Base-by-base conservation (phyloP, 164 flowering plant species). In the Stephania japonica region DNA sequence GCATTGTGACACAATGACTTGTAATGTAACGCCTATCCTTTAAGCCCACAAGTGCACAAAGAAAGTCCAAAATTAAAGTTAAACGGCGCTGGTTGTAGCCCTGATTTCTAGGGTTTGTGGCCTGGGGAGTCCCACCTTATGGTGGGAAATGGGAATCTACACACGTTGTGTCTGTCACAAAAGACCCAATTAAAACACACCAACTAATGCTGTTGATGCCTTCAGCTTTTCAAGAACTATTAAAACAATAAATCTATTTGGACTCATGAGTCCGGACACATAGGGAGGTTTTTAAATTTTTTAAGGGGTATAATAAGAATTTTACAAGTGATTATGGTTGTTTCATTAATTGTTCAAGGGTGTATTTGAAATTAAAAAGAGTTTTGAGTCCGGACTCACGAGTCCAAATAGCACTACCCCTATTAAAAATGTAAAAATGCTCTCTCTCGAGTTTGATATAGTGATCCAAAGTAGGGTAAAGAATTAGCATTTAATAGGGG, bases 81-180 rank as follows among this genome's bases (percentile, higher is more conserved):
- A 80, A 81, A 75, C 84, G 86, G 86, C 86, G 84, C 82, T 47
- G 81, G 68, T 44, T 18, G 25, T 44, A 21, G 68, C 74, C 70
- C 85, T 71, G 61, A 80, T 67, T 77, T 82, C 73, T 67, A 82
- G 87, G 85, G 83, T 71, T 77, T 68, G 83, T 82, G 81, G 66
- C 78, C 66, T 84, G 68, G 87, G 87, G 85, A 82, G 74, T 65
- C 68, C 68, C 82, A 71, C 42, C 78, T 27, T 32, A 42, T 19
- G 21, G 1, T 49, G 83, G 62, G 87, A 84, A 82, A 0, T 49
- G 83, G 62, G 87, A 84, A 82, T 84, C 87, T 80, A 74, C 47
- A 41, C 87, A 84, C 81, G 85, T 82, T 84, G 69, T 73, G 76
- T 79, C 82, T 77, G 79, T 75, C 79, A 70, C 68, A 21, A 61